Conservation (phyloP, 768 basidiomycete species). For the Porpolomopsis calyptriformis region DNA sequence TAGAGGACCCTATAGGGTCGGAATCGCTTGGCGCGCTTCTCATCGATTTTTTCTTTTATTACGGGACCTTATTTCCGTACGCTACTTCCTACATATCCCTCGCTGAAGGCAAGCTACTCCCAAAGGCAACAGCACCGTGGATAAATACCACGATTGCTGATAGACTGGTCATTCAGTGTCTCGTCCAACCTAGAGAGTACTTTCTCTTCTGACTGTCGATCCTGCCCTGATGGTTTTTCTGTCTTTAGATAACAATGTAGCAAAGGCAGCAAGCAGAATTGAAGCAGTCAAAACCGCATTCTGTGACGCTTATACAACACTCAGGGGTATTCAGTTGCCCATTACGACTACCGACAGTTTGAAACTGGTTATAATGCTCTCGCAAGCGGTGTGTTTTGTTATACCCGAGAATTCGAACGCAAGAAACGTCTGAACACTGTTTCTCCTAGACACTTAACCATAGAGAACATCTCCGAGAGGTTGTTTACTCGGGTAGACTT, state of each 20-base stretch:
- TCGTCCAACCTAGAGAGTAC: slow-evolving; percentile 28
- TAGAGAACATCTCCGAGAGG: slow-evolving; percentile 6
- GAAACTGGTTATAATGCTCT: slow-evolving; percentile 18
- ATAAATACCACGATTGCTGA: slow-evolving; percentile 17
- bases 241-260: slow-evolving; percentile 30
- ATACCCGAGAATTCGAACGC: background rate
- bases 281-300: slow-evolving; percentile 25
- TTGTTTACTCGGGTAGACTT: slow-evolving; percentile 6
- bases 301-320: slow-evolving; percentile 20
- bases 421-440: background rate
- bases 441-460: slow-evolving; percentile 9
- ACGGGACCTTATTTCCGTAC: slow-evolving; percentile 39
- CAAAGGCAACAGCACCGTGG: slow-evolving; percentile 27
- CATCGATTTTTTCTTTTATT: slow-evolving; percentile 56
- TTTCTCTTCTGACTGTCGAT: background rate
- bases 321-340: slow-evolving; percentile 10
- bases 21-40: slow-evolving; percentile 48
- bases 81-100: slow-evolving; percentile 31
- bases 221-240: background rate
- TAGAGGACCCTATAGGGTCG: slow-evolving; percentile 36
- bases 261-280: slow-evolving; percentile 25
- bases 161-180: slow-evolving; percentile 31
- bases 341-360: slow-evolving; percentile 13
- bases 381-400: slow-evolving; percentile 13
- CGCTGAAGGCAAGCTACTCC: slow-evolving; percentile 21